Base-by-base conservation (phyloP, 768 basidiomycete genomes). In the Hericium coralloides region DNA sequence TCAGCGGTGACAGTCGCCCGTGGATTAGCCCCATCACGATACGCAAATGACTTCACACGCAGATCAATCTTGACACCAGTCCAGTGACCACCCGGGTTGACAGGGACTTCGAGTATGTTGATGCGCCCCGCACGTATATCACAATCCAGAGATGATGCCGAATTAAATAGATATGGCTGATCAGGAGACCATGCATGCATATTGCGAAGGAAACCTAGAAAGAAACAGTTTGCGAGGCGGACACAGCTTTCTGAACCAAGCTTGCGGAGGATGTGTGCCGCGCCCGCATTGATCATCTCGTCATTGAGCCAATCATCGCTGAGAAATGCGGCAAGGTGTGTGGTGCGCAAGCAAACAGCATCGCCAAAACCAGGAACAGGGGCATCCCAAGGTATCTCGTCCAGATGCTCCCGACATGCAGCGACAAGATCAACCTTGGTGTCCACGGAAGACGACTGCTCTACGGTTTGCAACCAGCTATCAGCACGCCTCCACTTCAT, bases 251-350 rank as follows among this genome's bases (percentile, higher is more conserved):
- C 20, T 38, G 12, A 12, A 22, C 23, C 37, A 25, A 45, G 14
- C 26, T 12, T 7, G 8, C n/a, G 23, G 14, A 52, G 17, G 20
- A 57, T 57, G 20, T n/a, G 47, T 3, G 38, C 31, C 3, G 31
- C 3, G 1, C 57, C 57, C 4, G 57, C 57, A 45, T 58, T 45
- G 17, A 58, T 18, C 57, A 58, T 58, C 15, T 58, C 57, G 43
- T 58, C 57, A 36, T 58, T 36, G 20, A 58, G 57, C 57, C 57
- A 58, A 2, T 41, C 38, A 39, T 58, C 37, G 41, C 25, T 36
- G 20, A 58, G 52, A 38, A 58, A 58, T 2, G 10, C 4, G 3
- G 55, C 48, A 7, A 56, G 48, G 31, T n/a, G 25, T 3, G 4
- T 17, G 2, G 25, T 52, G 25, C 3, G 2, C 17, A 52, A 23